Evolutionary conservation across 306 rosid genomes (phyloP).

Genomic region (Citrullus mucosospermus): DNA sequence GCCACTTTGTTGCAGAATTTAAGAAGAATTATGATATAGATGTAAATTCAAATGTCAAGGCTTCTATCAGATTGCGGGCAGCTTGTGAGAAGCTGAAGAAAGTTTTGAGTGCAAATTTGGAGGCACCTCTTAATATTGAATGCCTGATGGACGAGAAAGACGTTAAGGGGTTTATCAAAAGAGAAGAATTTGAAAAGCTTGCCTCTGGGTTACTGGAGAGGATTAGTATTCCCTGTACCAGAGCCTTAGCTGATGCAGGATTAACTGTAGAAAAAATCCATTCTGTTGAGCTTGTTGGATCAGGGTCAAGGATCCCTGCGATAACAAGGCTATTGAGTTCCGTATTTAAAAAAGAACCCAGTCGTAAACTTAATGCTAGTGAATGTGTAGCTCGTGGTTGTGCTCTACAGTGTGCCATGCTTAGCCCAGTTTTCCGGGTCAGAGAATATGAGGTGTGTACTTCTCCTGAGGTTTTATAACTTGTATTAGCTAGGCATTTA

Average conservation of each 20-base stretch:
- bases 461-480: slow-evolving; percentile 8
- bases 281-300: slow-evolving; percentile 91
- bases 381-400: slow-evolving; percentile 99
- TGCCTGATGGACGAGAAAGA: slow-evolving; percentile 98
- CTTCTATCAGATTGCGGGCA: slow-evolving; percentile 56
- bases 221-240: slow-evolving; percentile 54
- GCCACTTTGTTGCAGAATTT: slow-evolving; percentile 54
- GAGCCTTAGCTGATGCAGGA: slow-evolving; percentile 57
- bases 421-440: slow-evolving; percentile 71
- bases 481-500: neutral
- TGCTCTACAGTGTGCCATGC: slow-evolving; percentile 98
- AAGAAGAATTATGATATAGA: slow-evolving; percentile 50
- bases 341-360: slow-evolving; percentile 63
- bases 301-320: slow-evolving; percentile 93
- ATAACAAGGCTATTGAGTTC: slow-evolving; percentile 44
- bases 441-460: slow-evolving; percentile 85
- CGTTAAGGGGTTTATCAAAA: slow-evolving; percentile 74
- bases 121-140: slow-evolving; percentile 90
- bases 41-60: slow-evolving; percentile 60
- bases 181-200: slow-evolving; percentile 90
- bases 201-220: slow-evolving; percentile 53
- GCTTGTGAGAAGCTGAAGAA: slow-evolving; percentile 95
- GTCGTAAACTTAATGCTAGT: slow-evolving; percentile 83
- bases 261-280: slow-evolving; percentile 45
- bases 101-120: slow-evolving; percentile 88